Percentiles rank a stretch among this genome's conserved stretches.
phyloP scores from a whole-genome alignment of 805 yeast species.

The Lipomyces japonicus region DNA sequence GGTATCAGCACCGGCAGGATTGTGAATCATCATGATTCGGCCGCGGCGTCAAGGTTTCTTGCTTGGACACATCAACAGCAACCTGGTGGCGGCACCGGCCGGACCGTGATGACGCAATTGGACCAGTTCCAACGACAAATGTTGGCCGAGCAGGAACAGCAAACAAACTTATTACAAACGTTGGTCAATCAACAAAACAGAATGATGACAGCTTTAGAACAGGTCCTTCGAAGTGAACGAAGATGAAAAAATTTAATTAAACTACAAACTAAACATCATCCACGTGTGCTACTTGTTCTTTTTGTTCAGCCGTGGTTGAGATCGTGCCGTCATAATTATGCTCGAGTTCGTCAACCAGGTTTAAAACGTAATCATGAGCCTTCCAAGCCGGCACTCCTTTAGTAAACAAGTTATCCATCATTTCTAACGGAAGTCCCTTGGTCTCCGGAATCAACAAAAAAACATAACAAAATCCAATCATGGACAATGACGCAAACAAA shows the following conservation, averaged over 20 bases:
- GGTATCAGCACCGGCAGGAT: neutral
- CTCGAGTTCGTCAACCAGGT: no score
- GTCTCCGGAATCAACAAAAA: constrained; percentile 59
- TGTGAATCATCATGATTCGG: neutral
- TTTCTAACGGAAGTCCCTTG: constrained; percentile 67
- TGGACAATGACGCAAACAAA: constrained; percentile 23
- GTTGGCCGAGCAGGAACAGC: constrained; percentile 20
- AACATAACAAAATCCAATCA: constrained; percentile 63
- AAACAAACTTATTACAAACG: constrained; percentile 19
- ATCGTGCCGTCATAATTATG: no score
- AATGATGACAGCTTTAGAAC: constrained; percentile 22
- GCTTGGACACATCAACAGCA: neutral
- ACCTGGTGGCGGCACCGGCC: neutral
- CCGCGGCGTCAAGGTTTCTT: neutral
- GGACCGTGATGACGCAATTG: neutral
- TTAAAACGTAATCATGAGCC: constrained; percentile 15
- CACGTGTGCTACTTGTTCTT: no score
- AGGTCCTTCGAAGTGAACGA: constrained; percentile 11
- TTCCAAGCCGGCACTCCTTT: constrained; percentile 20
- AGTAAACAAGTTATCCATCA: constrained; percentile 63
- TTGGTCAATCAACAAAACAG: constrained; percentile 19
- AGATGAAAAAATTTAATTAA: no score
- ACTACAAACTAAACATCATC: no score
- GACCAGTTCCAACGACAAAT: constrained; percentile 18
- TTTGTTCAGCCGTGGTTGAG: no score